Percentiles rank a stretch among this genome's conserved stretches.
Conservation (phyloP, 495 filamentous ascomycete species). For the Penicillium lagena region DNA sequence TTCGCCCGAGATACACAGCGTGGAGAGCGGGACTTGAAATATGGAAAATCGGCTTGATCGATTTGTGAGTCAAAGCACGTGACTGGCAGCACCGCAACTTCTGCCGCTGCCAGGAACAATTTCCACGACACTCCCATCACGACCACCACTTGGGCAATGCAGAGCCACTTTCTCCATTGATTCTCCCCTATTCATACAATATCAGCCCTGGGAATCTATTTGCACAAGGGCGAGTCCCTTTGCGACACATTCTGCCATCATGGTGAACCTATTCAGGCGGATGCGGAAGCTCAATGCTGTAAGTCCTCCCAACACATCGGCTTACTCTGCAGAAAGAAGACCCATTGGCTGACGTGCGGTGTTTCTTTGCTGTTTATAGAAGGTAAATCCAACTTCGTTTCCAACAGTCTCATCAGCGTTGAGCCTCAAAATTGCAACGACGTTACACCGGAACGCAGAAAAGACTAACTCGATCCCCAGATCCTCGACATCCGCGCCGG, state of each 20-base stretch:
- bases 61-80: slow-evolving; percentile 12
- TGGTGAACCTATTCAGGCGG: slow-evolving; percentile 74
- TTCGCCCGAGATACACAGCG: slow-evolving; percentile 9
- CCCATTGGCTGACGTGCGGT: slow-evolving; percentile 1
- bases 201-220: neutral
- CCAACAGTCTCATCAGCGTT: slow-evolving; percentile 5
- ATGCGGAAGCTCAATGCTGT: slow-evolving; percentile 74
- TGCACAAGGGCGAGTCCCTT: slow-evolving; percentile 11
- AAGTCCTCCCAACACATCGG: slow-evolving; percentile 29
- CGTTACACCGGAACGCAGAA: neutral
- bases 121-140: slow-evolving; percentile 5
- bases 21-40: slow-evolving; percentile 17
- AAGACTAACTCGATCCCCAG: slow-evolving; percentile 32
- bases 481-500: slow-evolving; percentile 67
- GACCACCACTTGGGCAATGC: neutral
- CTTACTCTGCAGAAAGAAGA: neutral
- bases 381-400: slow-evolving; percentile 21
- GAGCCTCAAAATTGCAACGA: neutral
- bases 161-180: neutral
- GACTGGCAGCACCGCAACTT: slow-evolving; percentile 10
- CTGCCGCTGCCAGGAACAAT: slow-evolving; percentile 10
- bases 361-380: slow-evolving; percentile 7
- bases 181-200: neutral
- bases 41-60: slow-evolving; percentile 20
- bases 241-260: slow-evolving; percentile 32